Base-by-base conservation (phyloP, 2,329 filamentous ascomycete genomes). In the Fusarium devonianum region DNA sequence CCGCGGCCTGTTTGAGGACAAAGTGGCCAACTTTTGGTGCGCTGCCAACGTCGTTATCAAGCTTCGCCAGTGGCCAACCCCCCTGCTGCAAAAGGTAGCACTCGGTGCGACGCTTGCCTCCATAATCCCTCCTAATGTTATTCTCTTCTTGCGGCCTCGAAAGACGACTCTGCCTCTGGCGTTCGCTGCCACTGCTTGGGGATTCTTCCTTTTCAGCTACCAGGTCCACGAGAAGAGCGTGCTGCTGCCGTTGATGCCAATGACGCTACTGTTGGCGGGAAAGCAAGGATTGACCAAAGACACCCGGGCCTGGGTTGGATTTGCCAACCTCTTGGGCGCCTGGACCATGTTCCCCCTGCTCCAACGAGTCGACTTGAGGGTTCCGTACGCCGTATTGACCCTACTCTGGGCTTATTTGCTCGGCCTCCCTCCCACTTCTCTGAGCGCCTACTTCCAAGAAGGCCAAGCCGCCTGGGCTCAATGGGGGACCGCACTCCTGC, bases 171-270 rank as follows among this genome's bases (percentile, higher is more conserved):
- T 97, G 11, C 92, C 92, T 1, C 81, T 90, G 25, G 90, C 90
- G 0, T 84, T 97, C 49, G 88, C 92, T 2, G 82, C 89, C 2
- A 92, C 90, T 0, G 89, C 92, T 2, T 99, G 94, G 94, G 93
- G 89, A 0, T 99, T 99, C 78, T 99, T 97, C 71, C 78, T 99
- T 12, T 97, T 95, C 75, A 95, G 91, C 64, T 99, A 96, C 70
- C 94, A 99, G 69, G 95, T 99, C 0, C 94, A 99, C 66, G 94
- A 99, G 75, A 99, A 99, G 80, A 97, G 92, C 60, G 91, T 96
- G 0, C 78, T 99, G 5, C 82, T 99, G 3, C 95, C 94, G 1
- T 78, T 99, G 35, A 83, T 97, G 69, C 94, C 94, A 0, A 96
- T 95, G 89, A 97, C 92, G 0, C 74, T 97, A 6, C 79, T 97